Conservation (phyloP, 306 rosid species). For the Dicorynia guianensis region DNA sequence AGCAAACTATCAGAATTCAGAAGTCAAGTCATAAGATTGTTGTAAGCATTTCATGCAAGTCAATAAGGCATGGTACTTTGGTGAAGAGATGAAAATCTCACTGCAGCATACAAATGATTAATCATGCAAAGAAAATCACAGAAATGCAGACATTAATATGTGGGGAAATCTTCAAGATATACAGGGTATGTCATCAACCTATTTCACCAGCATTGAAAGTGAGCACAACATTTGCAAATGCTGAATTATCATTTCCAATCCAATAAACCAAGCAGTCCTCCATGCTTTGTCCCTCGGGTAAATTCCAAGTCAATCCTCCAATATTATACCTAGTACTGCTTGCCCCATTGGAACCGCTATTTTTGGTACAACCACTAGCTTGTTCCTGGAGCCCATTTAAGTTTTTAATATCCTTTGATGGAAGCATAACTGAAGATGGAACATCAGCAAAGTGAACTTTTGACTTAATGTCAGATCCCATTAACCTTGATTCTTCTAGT, state of each 20-base stretch:
- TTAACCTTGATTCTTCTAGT: conserved; percentile 43
- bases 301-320: conserved; percentile 85
- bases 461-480: conserved; percentile 34
- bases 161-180: conserved; percentile 15
- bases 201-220: conserved; percentile 86
- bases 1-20: not conserved
- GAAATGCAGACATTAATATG: not conserved
- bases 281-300: conserved; percentile 67
- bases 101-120: conserved; percentile 3
- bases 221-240: conserved; percentile 82
- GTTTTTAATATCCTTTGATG: conserved; percentile 53
- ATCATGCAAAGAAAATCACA: conserved; percentile 21
- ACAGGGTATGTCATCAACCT: conserved; percentile 55
- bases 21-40: not conserved
- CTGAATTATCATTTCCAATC: conserved; percentile 85
- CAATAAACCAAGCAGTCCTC: conserved; percentile 79
- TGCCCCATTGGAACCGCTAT: conserved; percentile 40
- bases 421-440: conserved; percentile 64
- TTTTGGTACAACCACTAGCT: conserved; percentile 32
- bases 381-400: conserved; percentile 46
- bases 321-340: conserved; percentile 49
- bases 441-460: conserved; percentile 71
- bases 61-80: not conserved
- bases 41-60: conserved; percentile 14
- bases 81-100: conserved; percentile 19